Evolutionary conservation across 23 red algal genomes (phyloP).

Genomic region (Agarophyton chilense): DNA sequence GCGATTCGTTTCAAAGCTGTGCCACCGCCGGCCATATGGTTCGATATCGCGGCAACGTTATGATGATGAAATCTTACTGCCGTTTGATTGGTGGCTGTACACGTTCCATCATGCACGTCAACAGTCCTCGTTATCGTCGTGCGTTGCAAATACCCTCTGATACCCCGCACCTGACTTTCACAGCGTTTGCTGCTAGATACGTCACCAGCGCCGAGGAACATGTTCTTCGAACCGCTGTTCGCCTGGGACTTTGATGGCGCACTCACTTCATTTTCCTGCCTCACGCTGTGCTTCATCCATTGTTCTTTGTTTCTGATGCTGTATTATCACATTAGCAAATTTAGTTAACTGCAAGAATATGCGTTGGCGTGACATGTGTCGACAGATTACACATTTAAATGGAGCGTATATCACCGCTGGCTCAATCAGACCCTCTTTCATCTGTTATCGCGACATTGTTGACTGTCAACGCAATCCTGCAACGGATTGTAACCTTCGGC

Average conservation of each 20-base stretch:
- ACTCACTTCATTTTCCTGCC: too few species aligned
- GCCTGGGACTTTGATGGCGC: conserved; percentile 39
- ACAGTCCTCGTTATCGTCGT: conserved; percentile 40
- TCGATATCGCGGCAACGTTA: neutral
- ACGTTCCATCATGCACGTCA: conserved; percentile 13
- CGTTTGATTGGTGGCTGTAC: conserved; percentile 6
- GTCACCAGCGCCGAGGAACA: conserved; percentile 31
- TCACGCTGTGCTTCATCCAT: too few species aligned
- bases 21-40: conserved; percentile 59
- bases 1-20: conserved; percentile 29
- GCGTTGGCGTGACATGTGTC: too few species aligned
- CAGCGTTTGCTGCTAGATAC: conserved; percentile 42
- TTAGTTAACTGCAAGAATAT: too few species aligned
- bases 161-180: conserved; percentile 19
- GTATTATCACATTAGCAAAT: too few species aligned
- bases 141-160: conserved; percentile 16
- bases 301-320: too few species aligned
- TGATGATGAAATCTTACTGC: conserved; percentile 68
- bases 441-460: too few species aligned
- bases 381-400: too few species aligned
- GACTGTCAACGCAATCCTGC: too few species aligned
- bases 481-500: too few species aligned
- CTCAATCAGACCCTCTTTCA: too few species aligned
- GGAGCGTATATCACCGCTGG: too few species aligned
- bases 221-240: conserved; percentile 29